phyloP scores from a whole-genome alignment of 192 early-diverging fungal species.

The Coemansia javaensis region DNA sequence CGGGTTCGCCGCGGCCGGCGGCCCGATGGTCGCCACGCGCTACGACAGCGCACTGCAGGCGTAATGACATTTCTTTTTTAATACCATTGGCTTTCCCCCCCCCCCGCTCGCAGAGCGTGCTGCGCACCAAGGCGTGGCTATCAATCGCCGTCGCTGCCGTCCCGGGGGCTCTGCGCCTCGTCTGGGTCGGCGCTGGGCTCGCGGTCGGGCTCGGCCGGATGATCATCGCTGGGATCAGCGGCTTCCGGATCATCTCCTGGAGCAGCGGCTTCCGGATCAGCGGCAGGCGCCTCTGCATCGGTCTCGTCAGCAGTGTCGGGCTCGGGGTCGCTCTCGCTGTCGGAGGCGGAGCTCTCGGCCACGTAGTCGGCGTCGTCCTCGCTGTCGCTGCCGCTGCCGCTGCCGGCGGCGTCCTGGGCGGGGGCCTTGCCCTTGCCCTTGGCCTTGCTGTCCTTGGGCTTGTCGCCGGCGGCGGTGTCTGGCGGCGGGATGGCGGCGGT shows the following conservation, averaged over 20 bases:
- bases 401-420: not conserved
- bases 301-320: not conserved
- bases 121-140: no score
- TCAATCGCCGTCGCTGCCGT: not conserved
- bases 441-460: not conserved
- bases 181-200: no score
- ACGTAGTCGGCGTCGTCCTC: conserved; percentile 12
- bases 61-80: conserved; percentile 2
- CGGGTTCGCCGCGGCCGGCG: conserved; percentile 36
- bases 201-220: no score
- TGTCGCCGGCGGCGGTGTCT: not conserved
- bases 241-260: not conserved
- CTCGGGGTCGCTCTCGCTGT: conserved; percentile 1
- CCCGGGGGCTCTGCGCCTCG: no score
- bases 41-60: conserved; percentile 40
- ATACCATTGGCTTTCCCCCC: not conserved
- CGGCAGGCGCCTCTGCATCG: not conserved
- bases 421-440: conserved; percentile 3
- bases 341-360: conserved; percentile 3
- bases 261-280: not conserved
- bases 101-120: no score
- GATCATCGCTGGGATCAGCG: not conserved
- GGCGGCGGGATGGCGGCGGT: not conserved
- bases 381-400: no score
- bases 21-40: conserved; percentile 38